Base-by-base conservation (phyloP, 148 eudicot genomes). In the Persicaria tinctoria region DNA sequence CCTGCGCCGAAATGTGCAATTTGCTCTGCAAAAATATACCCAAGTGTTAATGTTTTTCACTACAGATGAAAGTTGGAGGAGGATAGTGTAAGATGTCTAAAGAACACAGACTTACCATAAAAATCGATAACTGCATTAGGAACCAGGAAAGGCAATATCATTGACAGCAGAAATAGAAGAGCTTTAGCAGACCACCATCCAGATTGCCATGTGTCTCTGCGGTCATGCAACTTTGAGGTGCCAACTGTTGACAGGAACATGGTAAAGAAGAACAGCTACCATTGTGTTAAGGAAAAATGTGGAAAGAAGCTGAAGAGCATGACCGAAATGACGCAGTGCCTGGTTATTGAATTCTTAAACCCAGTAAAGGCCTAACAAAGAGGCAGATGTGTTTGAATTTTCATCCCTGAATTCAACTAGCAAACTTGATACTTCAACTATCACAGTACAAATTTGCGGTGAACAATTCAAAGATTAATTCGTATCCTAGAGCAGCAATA, bases 1-100 rank as follows among this genome's bases (percentile, higher is more conserved):
- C 97, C 97, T 1, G 97, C 97, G 6, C 97, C 97, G 81, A 92
- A 88, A 80, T 92, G 97, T n/a, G 97, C 97, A 41, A 90, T 48
- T 50, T 86, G 80, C 72, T 95, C 97, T 92, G 95, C 77, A 41
- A 84, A 77, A 73, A 18, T 13, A 69, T 38, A 75, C 6, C 72
- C 54, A 45, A 16, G 16, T 79, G 46, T 53, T 55, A 53, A 47
- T 51, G 17, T 41, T 13, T 63, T 17, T 5, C 2, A 41, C 47
- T 5, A 73, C 18, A 27, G 38, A 14, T 66, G 6, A 57, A 57
- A n/a, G 56, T 53, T 59, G 8, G 11, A 9, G 16, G 32, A 32
- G 7, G 32, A 41, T 50, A 38, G 70, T 41, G 70, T 66, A 66
- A 13, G 8, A 13, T 60, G 47, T 38, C 9, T 14, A 66, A 5